Conservation (phyloP, 306 rosid genomes). For the Psophocarpus tetragonolobus region DNA sequence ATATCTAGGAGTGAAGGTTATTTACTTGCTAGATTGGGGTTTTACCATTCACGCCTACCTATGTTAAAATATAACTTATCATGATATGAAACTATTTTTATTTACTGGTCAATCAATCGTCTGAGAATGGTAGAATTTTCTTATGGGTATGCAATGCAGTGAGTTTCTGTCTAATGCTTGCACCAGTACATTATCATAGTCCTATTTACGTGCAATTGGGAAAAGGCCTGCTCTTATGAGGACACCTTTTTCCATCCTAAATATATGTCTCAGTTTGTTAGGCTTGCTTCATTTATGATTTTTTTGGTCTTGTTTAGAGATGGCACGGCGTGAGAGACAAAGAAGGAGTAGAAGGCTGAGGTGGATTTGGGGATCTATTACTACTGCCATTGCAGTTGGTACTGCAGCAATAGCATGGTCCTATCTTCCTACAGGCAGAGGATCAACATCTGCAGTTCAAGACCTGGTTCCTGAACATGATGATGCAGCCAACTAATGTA, state of each 20-base stretch:
- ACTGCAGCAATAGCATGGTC: conserved; percentile 81
- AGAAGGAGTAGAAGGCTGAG: conserved; percentile 67
- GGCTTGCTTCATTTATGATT: neutral
- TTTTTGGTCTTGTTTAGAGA: conserved; percentile 51
- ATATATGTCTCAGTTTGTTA: conserved; percentile 17
- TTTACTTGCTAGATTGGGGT: conserved; percentile 6
- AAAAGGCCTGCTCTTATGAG: neutral
- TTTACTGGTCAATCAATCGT: neutral
- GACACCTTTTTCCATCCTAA: conserved; percentile 8
- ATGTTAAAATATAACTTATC: neutral
- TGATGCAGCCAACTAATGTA: conserved; percentile 46
- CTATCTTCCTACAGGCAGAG: conserved; percentile 58
- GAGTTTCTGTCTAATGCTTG: neutral
- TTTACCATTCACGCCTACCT: neutral
- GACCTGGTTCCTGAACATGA: conserved; percentile 45
- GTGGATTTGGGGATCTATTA: conserved; percentile 91
- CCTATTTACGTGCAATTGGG: neutral
- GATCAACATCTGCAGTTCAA: conserved; percentile 39
- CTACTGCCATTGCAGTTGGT: conserved; percentile 64
- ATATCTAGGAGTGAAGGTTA: neutral
- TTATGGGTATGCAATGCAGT: neutral
- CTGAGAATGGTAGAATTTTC: neutral
- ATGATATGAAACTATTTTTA: neutral
- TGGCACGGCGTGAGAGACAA: conserved; percentile 78
- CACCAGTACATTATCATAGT: neutral